Percentiles rank a stretch among this genome's conserved stretches.
Evolutionary conservation across 2,329 filamentous ascomycete genomes (phyloP).

Genomic region (Juglanconis oblonga): DNA sequence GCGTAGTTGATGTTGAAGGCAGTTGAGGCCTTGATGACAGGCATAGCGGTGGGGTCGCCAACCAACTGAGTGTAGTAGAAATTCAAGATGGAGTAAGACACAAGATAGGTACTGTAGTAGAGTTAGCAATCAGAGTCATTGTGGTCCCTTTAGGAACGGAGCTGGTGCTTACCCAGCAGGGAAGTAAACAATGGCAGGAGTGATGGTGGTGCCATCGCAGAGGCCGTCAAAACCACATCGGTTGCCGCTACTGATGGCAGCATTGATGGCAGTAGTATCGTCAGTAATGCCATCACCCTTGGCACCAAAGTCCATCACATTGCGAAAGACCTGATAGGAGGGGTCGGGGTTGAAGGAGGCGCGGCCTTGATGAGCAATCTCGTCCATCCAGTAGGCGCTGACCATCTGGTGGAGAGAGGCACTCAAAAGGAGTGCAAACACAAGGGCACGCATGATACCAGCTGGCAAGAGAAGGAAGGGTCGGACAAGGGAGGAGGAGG

Average conservation of each 20-base stretch:
- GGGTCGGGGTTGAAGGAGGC: constrained; percentile 43
- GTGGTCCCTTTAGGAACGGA: not conserved
- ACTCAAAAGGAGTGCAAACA: not conserved
- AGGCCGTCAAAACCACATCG: constrained; percentile 37
- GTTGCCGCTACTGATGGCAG: constrained; percentile 40
- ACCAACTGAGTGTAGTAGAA: constrained; percentile 79
- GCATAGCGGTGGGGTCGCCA: constrained; percentile 61
- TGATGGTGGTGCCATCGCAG: constrained; percentile 31
- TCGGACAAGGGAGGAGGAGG: not conserved
- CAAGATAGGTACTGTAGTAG: constrained; percentile 55
- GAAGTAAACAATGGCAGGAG: constrained; percentile 29
- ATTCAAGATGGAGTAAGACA: constrained; percentile 66
- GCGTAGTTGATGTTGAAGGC: constrained; percentile 37
- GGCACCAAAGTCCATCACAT: constrained; percentile 44
- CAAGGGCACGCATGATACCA: not conserved
- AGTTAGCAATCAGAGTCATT: not conserved
- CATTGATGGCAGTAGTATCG: constrained; percentile 54
- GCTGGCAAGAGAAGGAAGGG: not conserved
- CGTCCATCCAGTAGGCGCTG: constrained; percentile 39
- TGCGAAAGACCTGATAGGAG: constrained; percentile 43
- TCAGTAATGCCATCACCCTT: constrained; percentile 43
- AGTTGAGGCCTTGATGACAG: constrained; percentile 52
- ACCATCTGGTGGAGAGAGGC: constrained; percentile 20
- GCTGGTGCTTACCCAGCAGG: constrained; percentile 21
- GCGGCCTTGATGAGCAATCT: constrained; percentile 43